Evolutionary conservation across 2,329 filamentous ascomycete species (phyloP).

Genomic region (Clathrospora elynae): DNA sequence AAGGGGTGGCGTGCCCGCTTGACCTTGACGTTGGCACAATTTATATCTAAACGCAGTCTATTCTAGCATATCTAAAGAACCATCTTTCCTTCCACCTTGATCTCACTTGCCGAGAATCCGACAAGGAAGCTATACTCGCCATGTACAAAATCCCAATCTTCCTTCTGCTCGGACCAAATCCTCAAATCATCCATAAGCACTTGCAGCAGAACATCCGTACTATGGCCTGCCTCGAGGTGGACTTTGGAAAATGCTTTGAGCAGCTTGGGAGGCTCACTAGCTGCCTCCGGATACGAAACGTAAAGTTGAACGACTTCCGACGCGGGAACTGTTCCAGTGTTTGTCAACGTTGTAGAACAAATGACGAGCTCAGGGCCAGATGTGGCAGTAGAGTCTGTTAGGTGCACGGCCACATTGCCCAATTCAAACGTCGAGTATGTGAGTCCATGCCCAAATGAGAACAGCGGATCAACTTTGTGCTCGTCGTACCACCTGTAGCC

Average conservation of each 20-base stretch:
- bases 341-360: not conserved
- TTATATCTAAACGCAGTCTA: not conserved
- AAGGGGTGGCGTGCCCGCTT: too few species aligned
- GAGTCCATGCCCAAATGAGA: slow-evolving; percentile 6
- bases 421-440: slow-evolving; percentile 6
- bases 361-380: not conserved
- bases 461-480: slow-evolving; percentile 3
- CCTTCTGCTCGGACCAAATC: slow-evolving; percentile 8
- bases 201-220: slow-evolving; percentile 2
- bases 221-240: not conserved
- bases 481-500: slow-evolving; percentile 6
- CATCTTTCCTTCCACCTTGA: slow-evolving; percentile 1
- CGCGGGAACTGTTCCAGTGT: not conserved
- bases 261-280: not conserved
- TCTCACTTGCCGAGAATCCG: slow-evolving; percentile 2
- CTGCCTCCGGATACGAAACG: not conserved
- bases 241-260: not conserved
- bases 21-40: too few species aligned
- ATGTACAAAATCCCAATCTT: slow-evolving; percentile 6
- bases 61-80: not conserved
- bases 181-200: slow-evolving; percentile 6
- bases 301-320: not conserved
- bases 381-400: slow-evolving; percentile 1
- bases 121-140: slow-evolving; percentile 7
- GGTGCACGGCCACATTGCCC: not conserved